A percentile compares a stretch with the other conserved stretches of the same genome.
Conservation (phyloP, 331 rosid species). For the Cydonia oblonga region DNA sequence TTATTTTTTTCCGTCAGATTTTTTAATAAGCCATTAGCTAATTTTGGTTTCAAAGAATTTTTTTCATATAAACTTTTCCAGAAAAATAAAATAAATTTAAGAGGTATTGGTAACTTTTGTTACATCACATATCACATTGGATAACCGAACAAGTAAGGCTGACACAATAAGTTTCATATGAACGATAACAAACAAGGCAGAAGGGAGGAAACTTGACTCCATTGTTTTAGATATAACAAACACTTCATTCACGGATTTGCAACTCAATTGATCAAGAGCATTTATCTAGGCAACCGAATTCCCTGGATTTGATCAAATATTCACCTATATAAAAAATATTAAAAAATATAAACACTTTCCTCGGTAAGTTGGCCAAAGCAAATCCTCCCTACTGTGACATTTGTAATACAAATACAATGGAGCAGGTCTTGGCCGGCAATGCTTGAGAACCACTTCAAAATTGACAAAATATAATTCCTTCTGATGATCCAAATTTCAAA, state of each 20-base stretch:
- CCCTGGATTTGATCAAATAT: too few species aligned
- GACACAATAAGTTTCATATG: neutral
- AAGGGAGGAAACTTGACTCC: neutral
- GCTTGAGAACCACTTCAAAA: too few species aligned
- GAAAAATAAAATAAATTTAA: too few species aligned
- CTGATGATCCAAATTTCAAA: neutral
- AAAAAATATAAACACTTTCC: neutral
- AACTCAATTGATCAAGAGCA: too few species aligned
- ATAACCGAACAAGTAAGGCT: neutral
- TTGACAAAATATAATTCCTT: neutral
- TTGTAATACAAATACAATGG: too few species aligned
- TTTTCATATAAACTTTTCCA: too few species aligned
- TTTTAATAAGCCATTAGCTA: neutral
- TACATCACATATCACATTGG: neutral
- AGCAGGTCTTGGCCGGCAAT: slow-evolving; percentile 41
- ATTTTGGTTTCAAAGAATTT: neutral
- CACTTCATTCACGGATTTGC: too few species aligned
- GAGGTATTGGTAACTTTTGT: too few species aligned
- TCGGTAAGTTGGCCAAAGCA: neutral
- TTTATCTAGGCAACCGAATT: too few species aligned
- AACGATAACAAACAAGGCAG: neutral
- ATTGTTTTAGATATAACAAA: neutral
- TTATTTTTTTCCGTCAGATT: neutral
- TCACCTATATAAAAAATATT: too few species aligned
- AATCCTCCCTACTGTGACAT: too few species aligned